phyloP scores from a whole-genome alignment of 768 basidiomycete genomes.

The Rhizopogon vulgaris region DNA sequence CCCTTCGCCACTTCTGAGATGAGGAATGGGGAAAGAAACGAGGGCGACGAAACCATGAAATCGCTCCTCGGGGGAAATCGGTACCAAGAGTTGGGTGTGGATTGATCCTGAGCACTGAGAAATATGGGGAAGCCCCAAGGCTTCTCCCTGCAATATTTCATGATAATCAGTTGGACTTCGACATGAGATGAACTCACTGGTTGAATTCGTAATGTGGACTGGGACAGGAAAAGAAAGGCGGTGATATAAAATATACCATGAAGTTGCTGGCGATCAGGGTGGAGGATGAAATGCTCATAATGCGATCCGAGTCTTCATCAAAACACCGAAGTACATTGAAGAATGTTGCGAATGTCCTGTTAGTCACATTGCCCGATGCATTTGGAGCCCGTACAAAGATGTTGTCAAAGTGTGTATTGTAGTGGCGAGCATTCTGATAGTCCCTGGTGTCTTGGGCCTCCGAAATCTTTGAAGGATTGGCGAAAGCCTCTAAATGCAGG shows the following conservation, averaged over 20 bases:
- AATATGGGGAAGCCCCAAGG: slow-evolving; percentile 10
- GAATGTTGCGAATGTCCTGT: slow-evolving; percentile 4
- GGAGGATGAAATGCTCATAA: not conserved
- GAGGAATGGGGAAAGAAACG: slow-evolving; percentile 5
- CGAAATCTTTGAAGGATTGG: no score
- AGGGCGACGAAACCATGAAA: not conserved
- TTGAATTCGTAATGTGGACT: not conserved
- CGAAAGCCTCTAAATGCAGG: no score
- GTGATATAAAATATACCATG: slow-evolving; percentile 4
- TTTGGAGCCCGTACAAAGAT: not conserved
- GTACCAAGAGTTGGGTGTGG: not conserved
- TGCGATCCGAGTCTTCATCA: not conserved
- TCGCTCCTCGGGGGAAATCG: slow-evolving; percentile 6
- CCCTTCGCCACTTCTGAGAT: slow-evolving; percentile 3
- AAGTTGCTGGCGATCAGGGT: slow-evolving; percentile 12
- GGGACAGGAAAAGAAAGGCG: slow-evolving; percentile 6
- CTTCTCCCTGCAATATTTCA: slow-evolving; percentile 4
- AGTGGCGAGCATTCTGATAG: not conserved
- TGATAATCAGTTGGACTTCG: not conserved
- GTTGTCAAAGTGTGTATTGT: not conserved
- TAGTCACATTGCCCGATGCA: no score
- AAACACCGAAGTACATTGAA: slow-evolving; percentile 3
- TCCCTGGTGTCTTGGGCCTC: not conserved
- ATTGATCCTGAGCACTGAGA: not conserved
- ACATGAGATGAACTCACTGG: not conserved